Evolutionary conservation across 495 filamentous ascomycete species (phyloP).

Genomic region (Aspergillus bridgeri): DNA sequence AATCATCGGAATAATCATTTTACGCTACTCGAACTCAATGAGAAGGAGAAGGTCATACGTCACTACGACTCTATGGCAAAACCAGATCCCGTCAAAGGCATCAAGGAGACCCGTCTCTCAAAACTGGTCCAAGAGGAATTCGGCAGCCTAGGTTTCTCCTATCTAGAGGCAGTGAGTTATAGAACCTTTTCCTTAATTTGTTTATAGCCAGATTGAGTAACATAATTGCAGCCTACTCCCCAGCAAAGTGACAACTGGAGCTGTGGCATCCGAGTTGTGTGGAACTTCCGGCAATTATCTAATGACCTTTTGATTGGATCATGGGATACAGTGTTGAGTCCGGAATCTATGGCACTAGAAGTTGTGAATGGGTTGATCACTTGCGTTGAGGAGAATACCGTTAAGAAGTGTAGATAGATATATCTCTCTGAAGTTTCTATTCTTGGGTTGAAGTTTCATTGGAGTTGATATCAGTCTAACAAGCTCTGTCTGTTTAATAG

Average conservation of each 20-base stretch:
- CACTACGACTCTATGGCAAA: slow-evolving; percentile 3
- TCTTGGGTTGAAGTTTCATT: no score
- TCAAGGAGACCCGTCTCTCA: not conserved
- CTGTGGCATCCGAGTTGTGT: slow-evolving; percentile 8
- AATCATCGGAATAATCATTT: slow-evolving; percentile 5
- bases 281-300: slow-evolving; percentile 4
- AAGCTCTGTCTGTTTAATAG: no score
- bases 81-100: not conserved
- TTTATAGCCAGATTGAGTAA: not conserved
- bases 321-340: slow-evolving; percentile 1
- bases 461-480: no score
- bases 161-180: slow-evolving; percentile 7
- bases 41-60: slow-evolving; percentile 1
- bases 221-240: slow-evolving; percentile 3
- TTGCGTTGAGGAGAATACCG: not conserved
- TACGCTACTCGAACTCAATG: slow-evolving; percentile 6
- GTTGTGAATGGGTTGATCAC: not conserved
- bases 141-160: not conserved
- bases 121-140: slow-evolving; percentile 2
- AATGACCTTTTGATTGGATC: slow-evolving; percentile 5
- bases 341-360: slow-evolving; percentile 6
- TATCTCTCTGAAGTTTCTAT: not conserved
- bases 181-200: not conserved
- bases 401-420: not conserved
- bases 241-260: slow-evolving; percentile 8